Conservation (phyloP, 495 filamentous ascomycete species). For the Pseudoneurospora amorphoporcata region DNA sequence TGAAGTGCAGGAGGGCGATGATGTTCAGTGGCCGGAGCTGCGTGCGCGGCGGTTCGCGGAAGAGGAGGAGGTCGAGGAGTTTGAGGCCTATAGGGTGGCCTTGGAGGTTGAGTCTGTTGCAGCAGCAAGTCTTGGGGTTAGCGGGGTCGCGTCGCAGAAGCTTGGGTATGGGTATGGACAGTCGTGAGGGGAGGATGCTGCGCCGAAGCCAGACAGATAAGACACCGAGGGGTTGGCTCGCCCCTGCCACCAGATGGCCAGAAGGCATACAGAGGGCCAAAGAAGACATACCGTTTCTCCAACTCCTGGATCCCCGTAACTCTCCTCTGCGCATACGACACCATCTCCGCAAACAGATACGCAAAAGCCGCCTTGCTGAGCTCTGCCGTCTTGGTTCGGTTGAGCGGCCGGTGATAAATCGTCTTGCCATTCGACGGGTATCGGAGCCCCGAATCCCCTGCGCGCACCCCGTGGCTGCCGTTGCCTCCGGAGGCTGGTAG, state of each 20-base stretch:
- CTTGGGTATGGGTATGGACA: too few relatives aligned
- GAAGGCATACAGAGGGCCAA: too few relatives aligned
- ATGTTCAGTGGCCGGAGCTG: constrained; percentile 76
- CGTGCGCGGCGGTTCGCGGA: constrained; percentile 56
- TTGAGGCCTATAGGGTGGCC: constrained; percentile 91
- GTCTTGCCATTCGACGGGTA: constrained; percentile 94
- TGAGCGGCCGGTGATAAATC: constrained; percentile 93
- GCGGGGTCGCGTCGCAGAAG: background rate
- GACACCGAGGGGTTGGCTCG: too few relatives aligned
- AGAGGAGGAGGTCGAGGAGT: constrained; percentile 88
- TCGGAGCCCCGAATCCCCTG: constrained; percentile 54
- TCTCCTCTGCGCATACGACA: constrained; percentile 81
- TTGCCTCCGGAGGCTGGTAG: background rate
- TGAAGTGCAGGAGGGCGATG: constrained; percentile 85
- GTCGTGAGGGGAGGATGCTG: too few relatives aligned
- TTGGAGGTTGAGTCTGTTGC: constrained; percentile 72
- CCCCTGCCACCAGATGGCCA: too few relatives aligned
- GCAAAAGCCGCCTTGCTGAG: constrained; percentile 88
- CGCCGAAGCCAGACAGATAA: too few relatives aligned
- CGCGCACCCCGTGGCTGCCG: background rate
- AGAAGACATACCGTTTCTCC: constrained; percentile 63
- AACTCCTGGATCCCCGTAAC: constrained; percentile 89
- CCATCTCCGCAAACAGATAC: constrained; percentile 94
- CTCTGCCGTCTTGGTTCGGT: constrained; percentile 76
- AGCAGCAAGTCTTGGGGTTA: background rate